Percentiles rank a stretch among this genome's conserved stretches.
phyloP scores from a whole-genome alignment of 2,329 filamentous ascomycete genomes.

The Tolypocladium ophioglossoides region DNA sequence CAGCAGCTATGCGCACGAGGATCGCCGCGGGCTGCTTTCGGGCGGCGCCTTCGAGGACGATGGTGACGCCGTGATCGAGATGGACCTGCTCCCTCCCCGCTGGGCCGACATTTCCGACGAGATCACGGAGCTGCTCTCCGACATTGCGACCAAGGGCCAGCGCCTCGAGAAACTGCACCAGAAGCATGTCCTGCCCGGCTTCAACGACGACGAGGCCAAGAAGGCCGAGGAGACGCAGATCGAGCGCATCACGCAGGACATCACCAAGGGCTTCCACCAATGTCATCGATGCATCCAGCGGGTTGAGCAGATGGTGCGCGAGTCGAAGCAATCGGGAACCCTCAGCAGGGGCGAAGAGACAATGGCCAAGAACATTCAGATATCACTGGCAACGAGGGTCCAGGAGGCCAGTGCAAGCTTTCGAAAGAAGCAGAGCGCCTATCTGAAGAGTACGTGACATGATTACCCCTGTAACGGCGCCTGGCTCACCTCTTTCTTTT shows the following conservation, averaged over 20 bases:
- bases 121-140: conserved; percentile 69
- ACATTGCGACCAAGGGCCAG: conserved; percentile 73
- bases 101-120: conserved; percentile 96
- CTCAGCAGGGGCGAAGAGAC: conserved; percentile 78
- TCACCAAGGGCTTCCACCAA: conserved; percentile 79
- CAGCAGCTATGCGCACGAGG: conserved; percentile 33
- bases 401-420: conserved; percentile 89
- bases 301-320: conserved; percentile 77
- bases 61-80: conserved; percentile 93
- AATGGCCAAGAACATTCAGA: conserved; percentile 94
- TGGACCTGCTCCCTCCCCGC: conserved; percentile 89
- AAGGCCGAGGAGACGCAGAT: conserved; percentile 81
- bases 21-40: conserved; percentile 72
- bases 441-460: conserved; percentile 65
- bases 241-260: conserved; percentile 78
- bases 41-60: conserved; percentile 69
- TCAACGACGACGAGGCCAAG: conserved; percentile 90
- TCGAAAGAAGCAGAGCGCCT: conserved; percentile 93
- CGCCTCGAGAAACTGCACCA: conserved; percentile 87
- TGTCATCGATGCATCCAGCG: conserved; percentile 84
- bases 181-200: conserved; percentile 92
- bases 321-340: conserved; percentile 61
- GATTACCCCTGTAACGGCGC: conserved; percentile 6
- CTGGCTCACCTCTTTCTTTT: not conserved
- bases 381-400: conserved; percentile 75